A percentile compares a stretch with the other conserved stretches of the same genome.
Conservation (phyloP, 306 rosid genomes). For the Lathyrus tuberosus region DNA sequence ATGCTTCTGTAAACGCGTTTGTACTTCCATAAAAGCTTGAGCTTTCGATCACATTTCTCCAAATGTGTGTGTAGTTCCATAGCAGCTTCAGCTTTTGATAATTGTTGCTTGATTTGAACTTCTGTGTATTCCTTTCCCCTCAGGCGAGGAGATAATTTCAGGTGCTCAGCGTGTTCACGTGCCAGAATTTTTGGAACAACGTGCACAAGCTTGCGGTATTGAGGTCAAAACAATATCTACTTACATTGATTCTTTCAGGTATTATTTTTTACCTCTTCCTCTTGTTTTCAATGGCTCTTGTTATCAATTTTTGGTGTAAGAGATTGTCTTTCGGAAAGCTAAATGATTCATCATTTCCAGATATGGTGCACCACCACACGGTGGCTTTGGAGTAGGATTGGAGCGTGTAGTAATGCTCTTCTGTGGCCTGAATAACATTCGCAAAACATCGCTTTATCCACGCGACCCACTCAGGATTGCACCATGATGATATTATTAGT, state of each 20-base stretch:
- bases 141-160: constrained; percentile 97
- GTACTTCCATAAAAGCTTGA: too few species aligned
- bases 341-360: constrained; percentile 50
- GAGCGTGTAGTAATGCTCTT: constrained; percentile 97
- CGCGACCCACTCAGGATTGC: constrained; percentile 84
- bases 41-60: too few species aligned
- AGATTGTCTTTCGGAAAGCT: not conserved
- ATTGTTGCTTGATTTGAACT: constrained; percentile 34
- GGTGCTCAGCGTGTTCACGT: constrained; percentile 94
- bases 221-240: constrained; percentile 74
- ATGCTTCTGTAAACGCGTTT: too few species aligned
- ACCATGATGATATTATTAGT: constrained; percentile 32
- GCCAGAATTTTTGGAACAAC: constrained; percentile 72
- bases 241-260: constrained; percentile 93
- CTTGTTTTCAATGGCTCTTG: not conserved
- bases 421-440: constrained; percentile 82
- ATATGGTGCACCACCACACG: constrained; percentile 91
- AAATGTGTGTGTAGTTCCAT: not conserved
- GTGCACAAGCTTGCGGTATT: constrained; percentile 79
- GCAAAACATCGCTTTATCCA: constrained; percentile 81
- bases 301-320: not conserved
- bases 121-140: constrained; percentile 19
- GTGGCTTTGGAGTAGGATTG: constrained; percentile 94
- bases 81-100: not conserved
- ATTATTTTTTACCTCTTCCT: constrained; percentile 15